Conservation (phyloP, 176 grass and related monocot species). For the Eragrostis curvula region DNA sequence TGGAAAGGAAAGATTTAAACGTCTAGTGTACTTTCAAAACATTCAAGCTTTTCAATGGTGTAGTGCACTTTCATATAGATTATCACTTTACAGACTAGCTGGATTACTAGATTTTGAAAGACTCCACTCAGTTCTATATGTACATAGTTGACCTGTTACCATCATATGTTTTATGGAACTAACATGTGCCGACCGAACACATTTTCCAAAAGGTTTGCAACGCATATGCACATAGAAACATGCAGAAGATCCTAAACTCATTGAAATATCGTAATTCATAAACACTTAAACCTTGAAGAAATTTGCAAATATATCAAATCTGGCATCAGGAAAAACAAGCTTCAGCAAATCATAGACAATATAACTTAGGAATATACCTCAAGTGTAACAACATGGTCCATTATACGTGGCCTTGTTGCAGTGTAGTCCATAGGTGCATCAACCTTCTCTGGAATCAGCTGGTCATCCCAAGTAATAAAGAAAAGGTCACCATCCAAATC, state of each 20-base stretch:
- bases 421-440: constrained; percentile 95
- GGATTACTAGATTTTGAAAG: neutral
- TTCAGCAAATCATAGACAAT: constrained; percentile 7
- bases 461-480: constrained; percentile 92
- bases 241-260: neutral
- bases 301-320: constrained; percentile 14
- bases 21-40: neutral
- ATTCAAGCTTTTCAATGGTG: neutral
- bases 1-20: neutral
- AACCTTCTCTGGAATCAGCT: constrained; percentile 74
- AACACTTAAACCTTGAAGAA: neutral
- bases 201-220: neutral
- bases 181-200: neutral
- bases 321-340: constrained; percentile 15
- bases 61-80: neutral
- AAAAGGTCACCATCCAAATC: constrained; percentile 97
- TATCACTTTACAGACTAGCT: neutral
- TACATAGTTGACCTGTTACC: neutral
- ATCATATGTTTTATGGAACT: constrained; percentile 20
- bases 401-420: constrained; percentile 67
- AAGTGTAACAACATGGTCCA: constrained; percentile 91
- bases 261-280: constrained; percentile 5
- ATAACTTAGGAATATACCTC: constrained; percentile 59
- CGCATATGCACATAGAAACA: constrained; percentile 5
- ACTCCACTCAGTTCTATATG: constrained; percentile 3